Evolutionary conservation across 1,284 basidiomycete genomes (phyloP).

Genomic region (Somion occarium): DNA sequence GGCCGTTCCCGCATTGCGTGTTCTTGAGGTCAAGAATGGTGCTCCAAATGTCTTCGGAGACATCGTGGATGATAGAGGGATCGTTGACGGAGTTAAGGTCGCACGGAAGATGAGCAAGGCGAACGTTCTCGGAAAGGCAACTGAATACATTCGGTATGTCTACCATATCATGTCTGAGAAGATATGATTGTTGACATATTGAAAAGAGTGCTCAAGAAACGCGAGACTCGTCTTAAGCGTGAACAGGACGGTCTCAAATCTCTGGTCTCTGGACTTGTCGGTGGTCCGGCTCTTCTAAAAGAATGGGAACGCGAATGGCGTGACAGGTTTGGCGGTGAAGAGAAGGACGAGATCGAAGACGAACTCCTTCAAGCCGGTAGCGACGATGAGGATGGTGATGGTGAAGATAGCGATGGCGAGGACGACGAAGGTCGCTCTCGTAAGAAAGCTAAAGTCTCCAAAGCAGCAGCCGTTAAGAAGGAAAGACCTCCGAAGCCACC

Average conservation of each 20-base stretch:
- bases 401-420: conserved; percentile 53
- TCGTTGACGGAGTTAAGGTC: conserved; percentile 78
- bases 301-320: conserved; percentile 76
- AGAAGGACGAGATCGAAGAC: conserved; percentile 62
- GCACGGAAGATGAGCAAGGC: conserved; percentile 82
- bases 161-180: conserved; percentile 2
- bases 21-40: conserved; percentile 44
- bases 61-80: conserved; percentile 68
- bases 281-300: conserved; percentile 59
- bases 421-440: conserved; percentile 45
- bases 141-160: conserved; percentile 67
- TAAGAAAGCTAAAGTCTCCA: conserved; percentile 47
- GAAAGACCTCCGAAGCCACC: conserved; percentile 31
- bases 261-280: conserved; percentile 62
- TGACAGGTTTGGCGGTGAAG: conserved; percentile 66
- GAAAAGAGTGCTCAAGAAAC: conserved; percentile 70
- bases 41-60: conserved; percentile 36
- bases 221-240: conserved; percentile 63
- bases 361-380: conserved; percentile 35
- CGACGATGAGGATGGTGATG: conserved; percentile 51
- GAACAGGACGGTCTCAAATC: conserved; percentile 70
- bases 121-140: conserved; percentile 77
- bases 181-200: too few species aligned
- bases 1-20: conserved; percentile 78
- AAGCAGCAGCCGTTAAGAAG: conserved; percentile 28